phyloP scores from a whole-genome alignment of 257 asterid genomes.

The Gentiana straminea region DNA sequence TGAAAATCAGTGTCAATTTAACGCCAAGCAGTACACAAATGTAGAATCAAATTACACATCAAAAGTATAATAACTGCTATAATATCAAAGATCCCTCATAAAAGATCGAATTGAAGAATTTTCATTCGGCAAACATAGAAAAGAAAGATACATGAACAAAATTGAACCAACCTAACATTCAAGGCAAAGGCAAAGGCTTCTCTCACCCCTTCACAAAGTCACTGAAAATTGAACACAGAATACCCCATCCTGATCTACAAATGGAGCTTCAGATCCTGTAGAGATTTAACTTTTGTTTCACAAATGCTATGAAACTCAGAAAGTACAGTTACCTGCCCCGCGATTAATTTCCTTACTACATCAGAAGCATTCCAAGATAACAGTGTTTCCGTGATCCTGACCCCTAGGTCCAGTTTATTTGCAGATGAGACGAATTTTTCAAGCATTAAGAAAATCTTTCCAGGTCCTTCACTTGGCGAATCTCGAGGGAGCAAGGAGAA shows the following conservation, averaged over 20 bases:
- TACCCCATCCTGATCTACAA: constrained; percentile 24
- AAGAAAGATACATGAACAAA: constrained; percentile 1
- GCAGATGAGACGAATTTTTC: constrained; percentile 28
- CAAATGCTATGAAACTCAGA: constrained; percentile 53
- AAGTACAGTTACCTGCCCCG: constrained; percentile 39
- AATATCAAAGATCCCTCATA: too few species aligned
- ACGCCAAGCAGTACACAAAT: too few species aligned
- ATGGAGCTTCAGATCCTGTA: constrained; percentile 38
- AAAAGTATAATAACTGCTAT: too few species aligned
- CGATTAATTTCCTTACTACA: constrained; percentile 33
- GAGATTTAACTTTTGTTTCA: constrained; percentile 40
- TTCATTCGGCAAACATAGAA: too few species aligned
- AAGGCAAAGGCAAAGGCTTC: constrained; percentile 6
- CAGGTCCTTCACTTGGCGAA: constrained; percentile 39
- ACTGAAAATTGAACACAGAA: background rate
- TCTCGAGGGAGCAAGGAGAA: constrained; percentile 40
- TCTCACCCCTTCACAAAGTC: constrained; percentile 6
- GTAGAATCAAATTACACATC: too few species aligned
- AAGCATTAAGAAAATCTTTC: constrained; percentile 40
- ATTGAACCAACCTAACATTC: constrained; percentile 20
- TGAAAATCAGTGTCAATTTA: too few species aligned
- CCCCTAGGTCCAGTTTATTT: constrained; percentile 45
- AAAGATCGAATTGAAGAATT: too few species aligned
- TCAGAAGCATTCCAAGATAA: constrained; percentile 61
- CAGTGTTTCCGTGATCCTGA: constrained; percentile 43